A percentile compares a stretch with the other conserved stretches of the same genome.
Evolutionary conservation across 2,329 filamentous ascomycete genomes (phyloP).

Genomic region (Epichloe amarillans): DNA sequence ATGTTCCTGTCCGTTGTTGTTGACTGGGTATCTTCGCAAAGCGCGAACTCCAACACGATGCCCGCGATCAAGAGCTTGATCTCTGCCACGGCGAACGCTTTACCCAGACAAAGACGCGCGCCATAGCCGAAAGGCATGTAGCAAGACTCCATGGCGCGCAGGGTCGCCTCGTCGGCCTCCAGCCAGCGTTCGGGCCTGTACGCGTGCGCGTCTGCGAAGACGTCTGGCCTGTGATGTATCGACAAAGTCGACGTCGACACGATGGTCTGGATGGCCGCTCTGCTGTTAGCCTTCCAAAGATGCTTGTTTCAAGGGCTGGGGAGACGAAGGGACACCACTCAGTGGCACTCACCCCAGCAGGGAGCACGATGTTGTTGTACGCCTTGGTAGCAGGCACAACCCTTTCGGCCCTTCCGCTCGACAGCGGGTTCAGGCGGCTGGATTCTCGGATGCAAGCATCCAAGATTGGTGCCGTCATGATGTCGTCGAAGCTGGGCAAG

Average conservation of each 20-base stretch:
- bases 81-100: constrained; percentile 3
- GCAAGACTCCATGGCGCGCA: constrained; percentile 4
- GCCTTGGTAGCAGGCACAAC: constrained; percentile 1
- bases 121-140: constrained; percentile 4
- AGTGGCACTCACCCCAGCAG: constrained; percentile 1
- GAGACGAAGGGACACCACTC: too few relatives aligned
- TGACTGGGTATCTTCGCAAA: background rate
- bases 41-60: background rate
- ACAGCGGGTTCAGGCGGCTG: background rate
- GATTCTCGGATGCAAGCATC: constrained; percentile 4
- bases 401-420: constrained; percentile 4
- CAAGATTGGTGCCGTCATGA: constrained; percentile 1
- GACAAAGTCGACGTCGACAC: constrained; percentile 4
- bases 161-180: constrained; percentile 1
- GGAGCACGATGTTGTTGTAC: constrained; percentile 1
- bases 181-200: constrained; percentile 4
- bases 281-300: background rate
- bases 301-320: background rate
- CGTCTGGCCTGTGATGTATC: constrained; percentile 1
- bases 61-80: constrained; percentile 3
- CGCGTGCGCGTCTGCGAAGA: background rate
- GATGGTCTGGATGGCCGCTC: background rate
- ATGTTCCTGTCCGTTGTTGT: background rate
- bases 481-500: background rate
- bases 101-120: constrained; percentile 4